These are phyloP conservation scores for Arthonia radiata DNA, from an alignment of 495 filamentous ascomycete species.

Conservation along the genomic window DNA sequence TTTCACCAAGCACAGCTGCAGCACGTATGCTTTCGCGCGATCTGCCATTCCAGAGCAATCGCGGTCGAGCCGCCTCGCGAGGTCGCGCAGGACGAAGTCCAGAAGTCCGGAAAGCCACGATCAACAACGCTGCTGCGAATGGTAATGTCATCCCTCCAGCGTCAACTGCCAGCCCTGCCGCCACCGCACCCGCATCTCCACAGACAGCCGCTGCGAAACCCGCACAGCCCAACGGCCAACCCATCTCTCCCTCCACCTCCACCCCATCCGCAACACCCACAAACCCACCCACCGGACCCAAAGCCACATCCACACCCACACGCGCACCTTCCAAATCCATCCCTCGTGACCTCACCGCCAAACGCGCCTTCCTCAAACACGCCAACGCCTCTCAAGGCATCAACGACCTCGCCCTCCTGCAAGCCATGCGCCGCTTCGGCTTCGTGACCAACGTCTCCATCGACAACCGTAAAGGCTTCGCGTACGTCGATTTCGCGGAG, in stretches of 20 bases:
- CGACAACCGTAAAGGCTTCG: constrained; percentile 79
- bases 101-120: too few species aligned
- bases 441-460: constrained; percentile 57
- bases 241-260: constrained; percentile 9
- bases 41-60: too few species aligned
- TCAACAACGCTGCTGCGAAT: too few species aligned
- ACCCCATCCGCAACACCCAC: constrained; percentile 12
- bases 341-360: constrained; percentile 18
- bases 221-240: constrained; percentile 7
- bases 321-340: constrained; percentile 15
- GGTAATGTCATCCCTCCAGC: too few species aligned
- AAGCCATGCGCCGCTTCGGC: constrained; percentile 46
- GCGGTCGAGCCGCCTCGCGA: too few species aligned
- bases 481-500: constrained; percentile 64
- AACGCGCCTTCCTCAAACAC: constrained; percentile 71
- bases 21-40: too few species aligned
- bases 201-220: constrained; percentile 9
- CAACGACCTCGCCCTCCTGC: constrained; percentile 49
- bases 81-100: too few species aligned
- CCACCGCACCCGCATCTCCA: constrained; percentile 5
- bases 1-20: too few species aligned
- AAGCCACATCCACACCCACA: constrained; percentile 4
- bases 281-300: constrained; percentile 9
- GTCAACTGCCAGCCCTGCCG: constrained; percentile 8
- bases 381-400: constrained; percentile 81